phyloP scores from a whole-genome alignment of 2,329 filamentous ascomycete genomes.

The Aspergillus proliferans region DNA sequence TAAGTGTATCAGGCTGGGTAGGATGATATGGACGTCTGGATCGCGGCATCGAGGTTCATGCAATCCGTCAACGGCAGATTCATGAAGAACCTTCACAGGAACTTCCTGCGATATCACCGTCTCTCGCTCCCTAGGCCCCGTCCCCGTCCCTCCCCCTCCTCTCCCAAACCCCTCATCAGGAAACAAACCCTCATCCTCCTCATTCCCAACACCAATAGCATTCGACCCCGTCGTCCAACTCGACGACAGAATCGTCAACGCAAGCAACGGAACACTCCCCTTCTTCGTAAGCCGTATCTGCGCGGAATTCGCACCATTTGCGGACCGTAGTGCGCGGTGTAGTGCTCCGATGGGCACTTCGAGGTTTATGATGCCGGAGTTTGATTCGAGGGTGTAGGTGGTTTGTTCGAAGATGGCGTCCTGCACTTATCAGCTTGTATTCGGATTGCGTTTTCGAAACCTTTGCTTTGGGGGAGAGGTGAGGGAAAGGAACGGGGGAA shows the following conservation, averaged over 20 bases:
- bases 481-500: neutral
- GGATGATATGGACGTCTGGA: slow-evolving; percentile 86
- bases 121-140: slow-evolving; percentile 60
- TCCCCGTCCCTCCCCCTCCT: slow-evolving; percentile 63
- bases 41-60: slow-evolving; percentile 88
- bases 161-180: slow-evolving; percentile 36
- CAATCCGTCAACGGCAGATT: slow-evolving; percentile 79
- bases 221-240: slow-evolving; percentile 42
- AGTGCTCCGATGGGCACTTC: slow-evolving; percentile 86
- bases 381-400: slow-evolving; percentile 78
- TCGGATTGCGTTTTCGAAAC: slow-evolving; percentile 32
- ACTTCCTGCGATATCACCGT: slow-evolving; percentile 94
- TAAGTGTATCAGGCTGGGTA: slow-evolving; percentile 79
- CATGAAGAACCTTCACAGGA: slow-evolving; percentile 82
- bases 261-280: slow-evolving; percentile 76
- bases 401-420: slow-evolving; percentile 69
- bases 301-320: slow-evolving; percentile 71
- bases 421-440: slow-evolving; percentile 29
- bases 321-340: slow-evolving; percentile 85
- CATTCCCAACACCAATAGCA: slow-evolving; percentile 49
- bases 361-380: slow-evolving; percentile 91
- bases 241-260: slow-evolving; percentile 75
- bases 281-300: slow-evolving; percentile 89
- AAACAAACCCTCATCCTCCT: slow-evolving; percentile 38
- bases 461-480: neutral